phyloP scores from a whole-genome alignment of 129 eudicot genomes.

The Flaveria sonorensis region DNA sequence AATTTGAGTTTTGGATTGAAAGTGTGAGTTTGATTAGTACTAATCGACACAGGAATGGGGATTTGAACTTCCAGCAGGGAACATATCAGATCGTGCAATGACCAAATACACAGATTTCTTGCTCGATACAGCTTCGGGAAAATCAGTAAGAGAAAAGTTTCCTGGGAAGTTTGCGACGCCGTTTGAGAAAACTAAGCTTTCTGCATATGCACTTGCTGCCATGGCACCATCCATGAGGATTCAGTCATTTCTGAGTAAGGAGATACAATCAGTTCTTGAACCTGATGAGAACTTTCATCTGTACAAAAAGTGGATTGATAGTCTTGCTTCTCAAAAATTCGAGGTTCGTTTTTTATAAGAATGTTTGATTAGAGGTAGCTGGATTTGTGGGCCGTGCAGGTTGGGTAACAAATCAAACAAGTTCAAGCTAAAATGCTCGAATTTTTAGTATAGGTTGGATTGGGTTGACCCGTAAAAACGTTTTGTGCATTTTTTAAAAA shows the following conservation, averaged over 20 bases:
- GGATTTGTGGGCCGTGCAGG: not conserved
- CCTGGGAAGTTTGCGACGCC: conserved; percentile 54
- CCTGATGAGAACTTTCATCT: conserved; percentile 48
- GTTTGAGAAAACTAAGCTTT: conserved; percentile 58
- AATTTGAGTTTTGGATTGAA: not conserved
- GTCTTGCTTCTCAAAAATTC: conserved; percentile 46
- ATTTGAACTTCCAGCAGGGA: conserved; percentile 58
- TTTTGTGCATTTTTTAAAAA: not conserved
- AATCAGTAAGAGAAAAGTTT: conserved; percentile 50
- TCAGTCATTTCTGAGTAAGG: conserved; percentile 47
- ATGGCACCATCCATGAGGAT: conserved; percentile 65
- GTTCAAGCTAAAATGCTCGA: not conserved
- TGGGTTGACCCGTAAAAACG: not conserved
- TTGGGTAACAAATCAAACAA: not conserved
- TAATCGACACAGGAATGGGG: conserved; percentile 52
- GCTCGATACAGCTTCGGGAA: conserved; percentile 60
- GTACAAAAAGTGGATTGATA: conserved; percentile 58
- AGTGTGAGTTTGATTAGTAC: not conserved
- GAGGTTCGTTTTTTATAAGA: conserved; percentile 44
- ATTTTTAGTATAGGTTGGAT: not conserved
- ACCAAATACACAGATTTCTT: conserved; percentile 55
- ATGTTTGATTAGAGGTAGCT: not conserved
- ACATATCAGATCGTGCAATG: conserved; percentile 42
- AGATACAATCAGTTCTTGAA: conserved; percentile 48
- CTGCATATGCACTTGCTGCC: conserved; percentile 63